Conservation (phyloP, 2,329 filamentous ascomycete species). For the Colletotrichum tanaceti region DNA sequence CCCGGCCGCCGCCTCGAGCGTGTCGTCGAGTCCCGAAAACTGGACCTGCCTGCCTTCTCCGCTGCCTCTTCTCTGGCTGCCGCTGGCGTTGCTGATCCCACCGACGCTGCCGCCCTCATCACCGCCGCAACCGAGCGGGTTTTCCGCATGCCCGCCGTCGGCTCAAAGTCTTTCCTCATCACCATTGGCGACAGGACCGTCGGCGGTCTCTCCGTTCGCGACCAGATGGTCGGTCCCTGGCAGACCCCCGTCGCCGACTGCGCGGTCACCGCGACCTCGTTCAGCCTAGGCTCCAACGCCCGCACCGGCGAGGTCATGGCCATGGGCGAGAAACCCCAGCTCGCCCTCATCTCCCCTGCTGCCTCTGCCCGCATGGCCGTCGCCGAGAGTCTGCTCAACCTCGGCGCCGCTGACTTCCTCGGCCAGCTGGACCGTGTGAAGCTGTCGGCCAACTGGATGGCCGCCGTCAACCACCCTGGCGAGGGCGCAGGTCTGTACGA, state of each 20-base stretch:
- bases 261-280: slow-evolving; percentile 87
- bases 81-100: slow-evolving; percentile 66
- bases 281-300: slow-evolving; percentile 73
- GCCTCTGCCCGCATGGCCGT: slow-evolving; percentile 97
- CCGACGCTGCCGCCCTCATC: slow-evolving; percentile 62
- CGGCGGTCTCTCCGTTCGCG: slow-evolving; percentile 86
- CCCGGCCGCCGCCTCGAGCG: slow-evolving; percentile 85
- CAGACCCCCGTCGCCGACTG: slow-evolving; percentile 95
- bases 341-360: slow-evolving; percentile 89
- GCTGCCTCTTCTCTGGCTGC: slow-evolving; percentile 72
- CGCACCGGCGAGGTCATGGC: slow-evolving; percentile 95
- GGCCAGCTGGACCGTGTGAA: slow-evolving; percentile 83
- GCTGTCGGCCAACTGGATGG: slow-evolving; percentile 99
- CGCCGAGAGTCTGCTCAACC: slow-evolving; percentile 91
- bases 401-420: slow-evolving; percentile 79
- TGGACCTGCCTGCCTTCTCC: slow-evolving; percentile 78
- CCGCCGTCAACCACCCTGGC: slow-evolving; percentile 90
- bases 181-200: slow-evolving; percentile 95
- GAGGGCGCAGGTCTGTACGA: slow-evolving; percentile 94
- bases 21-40: slow-evolving; percentile 76
- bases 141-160: slow-evolving; percentile 86
- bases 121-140: slow-evolving; percentile 81
- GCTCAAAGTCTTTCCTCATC: slow-evolving; percentile 97
- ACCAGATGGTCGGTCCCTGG: slow-evolving; percentile 98
- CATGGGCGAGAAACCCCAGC: slow-evolving; percentile 90